A percentile compares a stretch with the other conserved stretches of the same genome.
These are phyloP conservation scores for Coemansia guatemalensis DNA, from an alignment of 192 early-diverging fungal species.

Conservation along the genomic window DNA sequence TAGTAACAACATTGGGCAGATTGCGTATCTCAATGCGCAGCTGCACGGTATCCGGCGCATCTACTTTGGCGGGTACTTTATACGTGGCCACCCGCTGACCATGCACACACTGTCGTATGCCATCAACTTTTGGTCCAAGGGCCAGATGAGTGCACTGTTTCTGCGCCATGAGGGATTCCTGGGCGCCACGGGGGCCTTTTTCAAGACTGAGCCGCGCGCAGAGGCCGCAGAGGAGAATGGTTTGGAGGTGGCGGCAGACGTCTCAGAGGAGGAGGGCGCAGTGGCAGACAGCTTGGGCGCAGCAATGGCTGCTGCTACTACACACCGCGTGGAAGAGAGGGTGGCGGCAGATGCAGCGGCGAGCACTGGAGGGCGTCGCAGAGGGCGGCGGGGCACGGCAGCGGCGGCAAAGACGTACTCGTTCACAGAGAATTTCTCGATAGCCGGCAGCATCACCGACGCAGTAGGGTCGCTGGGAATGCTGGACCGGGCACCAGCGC, in stretches of 20 bases:
- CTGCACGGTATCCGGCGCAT: conserved; percentile 84
- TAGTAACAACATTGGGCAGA: conserved; percentile 98
- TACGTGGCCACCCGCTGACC: conserved; percentile 92
- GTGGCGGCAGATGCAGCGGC: not conserved
- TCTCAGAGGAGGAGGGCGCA: too few species aligned
- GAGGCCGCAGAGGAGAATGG: conserved; percentile 3
- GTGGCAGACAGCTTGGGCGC: too few species aligned
- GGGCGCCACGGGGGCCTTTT: conserved; percentile 86
- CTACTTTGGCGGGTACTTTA: conserved; percentile 98
- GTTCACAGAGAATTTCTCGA: conserved; percentile 83
- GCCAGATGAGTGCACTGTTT: conserved; percentile 90
- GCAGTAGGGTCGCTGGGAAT: conserved; percentile 62
- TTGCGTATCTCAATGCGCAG: conserved; percentile 95
- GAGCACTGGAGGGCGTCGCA: too few species aligned
- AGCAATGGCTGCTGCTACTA: too few species aligned
- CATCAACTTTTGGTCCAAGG: conserved; percentile 97
- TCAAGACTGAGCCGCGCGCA: conserved; percentile 12
- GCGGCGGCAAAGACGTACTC: conserved; percentile 51
- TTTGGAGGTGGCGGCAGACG: not conserved
- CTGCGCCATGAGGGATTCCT: conserved; percentile 97
- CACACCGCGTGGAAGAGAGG: too few species aligned
- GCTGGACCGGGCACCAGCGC: conserved; percentile 59
- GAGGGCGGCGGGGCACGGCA: not conserved
- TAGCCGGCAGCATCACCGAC: conserved; percentile 59
- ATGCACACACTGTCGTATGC: conserved; percentile 98